phyloP scores from a whole-genome alignment of 2,329 filamentous ascomycete genomes.

The Neospermospora avenae region DNA sequence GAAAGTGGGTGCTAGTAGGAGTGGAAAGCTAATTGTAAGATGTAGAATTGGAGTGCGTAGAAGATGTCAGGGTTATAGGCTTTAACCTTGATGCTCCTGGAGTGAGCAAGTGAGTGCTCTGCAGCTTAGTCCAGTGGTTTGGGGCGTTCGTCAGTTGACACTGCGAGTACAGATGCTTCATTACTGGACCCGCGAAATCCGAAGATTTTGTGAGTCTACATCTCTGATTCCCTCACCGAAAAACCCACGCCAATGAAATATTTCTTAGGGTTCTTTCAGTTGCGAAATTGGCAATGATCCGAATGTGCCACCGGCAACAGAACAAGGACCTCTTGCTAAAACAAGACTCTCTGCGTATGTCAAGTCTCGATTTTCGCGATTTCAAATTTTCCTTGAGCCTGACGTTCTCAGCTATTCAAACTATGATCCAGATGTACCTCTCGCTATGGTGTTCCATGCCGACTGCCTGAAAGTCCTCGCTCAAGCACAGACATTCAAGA shows the following conservation, averaged over 20 bases:
- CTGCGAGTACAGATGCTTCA: conserved; percentile 13
- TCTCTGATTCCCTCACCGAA: background rate
- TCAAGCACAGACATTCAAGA: conserved; percentile 9
- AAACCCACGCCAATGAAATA: background rate
- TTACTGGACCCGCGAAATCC: conserved; percentile 8
- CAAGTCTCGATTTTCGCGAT: background rate
- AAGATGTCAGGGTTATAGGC: conserved; percentile 5
- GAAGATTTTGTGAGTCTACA: conserved; percentile 10
- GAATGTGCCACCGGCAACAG: conserved; percentile 7
- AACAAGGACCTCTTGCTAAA: background rate
- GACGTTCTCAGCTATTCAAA: conserved; percentile 7
- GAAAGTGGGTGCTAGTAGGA: too few species aligned
- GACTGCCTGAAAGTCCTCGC: conserved; percentile 15
- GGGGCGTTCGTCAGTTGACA: background rate
- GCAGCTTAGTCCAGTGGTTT: too few species aligned
- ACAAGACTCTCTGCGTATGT: background rate
- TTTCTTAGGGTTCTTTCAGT: conserved; percentile 4
- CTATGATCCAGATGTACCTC: conserved; percentile 3
- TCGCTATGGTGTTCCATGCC: conserved; percentile 12
- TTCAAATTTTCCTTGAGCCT: background rate
- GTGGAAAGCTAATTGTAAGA: background rate
- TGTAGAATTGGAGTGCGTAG: conserved; percentile 16
- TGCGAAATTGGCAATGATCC: conserved; percentile 15
- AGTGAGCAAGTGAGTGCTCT: conserved; percentile 14
- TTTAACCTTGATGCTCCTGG: conserved; percentile 19